These are phyloP conservation scores for Onygenales sp. DNA, from an alignment of 2,329 filamentous ascomycete species.

Conservation along the genomic window DNA sequence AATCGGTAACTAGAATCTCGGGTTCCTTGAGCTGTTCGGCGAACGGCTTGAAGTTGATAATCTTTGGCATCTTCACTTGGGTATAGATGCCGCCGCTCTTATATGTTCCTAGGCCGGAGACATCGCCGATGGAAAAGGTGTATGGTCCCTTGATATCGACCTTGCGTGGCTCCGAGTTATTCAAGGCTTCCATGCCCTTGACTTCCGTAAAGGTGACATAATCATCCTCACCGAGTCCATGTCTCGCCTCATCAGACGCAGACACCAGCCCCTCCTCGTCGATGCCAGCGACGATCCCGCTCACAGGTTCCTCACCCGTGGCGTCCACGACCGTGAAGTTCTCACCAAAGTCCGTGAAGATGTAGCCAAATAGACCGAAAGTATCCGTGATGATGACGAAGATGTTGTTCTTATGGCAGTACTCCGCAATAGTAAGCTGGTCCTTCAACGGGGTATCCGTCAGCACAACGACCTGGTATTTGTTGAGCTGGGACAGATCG, in stretches of 20 bases:
- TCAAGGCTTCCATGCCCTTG: conserved; percentile 83
- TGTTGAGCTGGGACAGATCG: conserved; percentile 72
- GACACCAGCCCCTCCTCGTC: conserved; percentile 86
- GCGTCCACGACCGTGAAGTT: conserved; percentile 85
- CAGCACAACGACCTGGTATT: conserved; percentile 86
- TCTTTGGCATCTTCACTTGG: conserved; percentile 98
- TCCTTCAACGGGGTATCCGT: conserved; percentile 73
- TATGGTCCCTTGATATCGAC: conserved; percentile 92
- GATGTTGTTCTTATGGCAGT: conserved; percentile 88
- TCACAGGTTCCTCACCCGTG: conserved; percentile 79
- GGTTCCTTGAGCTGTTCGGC: conserved; percentile 72
- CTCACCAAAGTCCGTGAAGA: conserved; percentile 96
- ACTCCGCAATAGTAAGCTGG: conserved; percentile 79
- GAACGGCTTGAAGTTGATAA: conserved; percentile 78
- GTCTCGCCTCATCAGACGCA: conserved; percentile 84
- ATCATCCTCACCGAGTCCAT: conserved; percentile 92
- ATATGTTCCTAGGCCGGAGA: conserved; percentile 79
- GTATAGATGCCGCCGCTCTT: conserved; percentile 79
- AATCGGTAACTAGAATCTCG: conserved; percentile 86
- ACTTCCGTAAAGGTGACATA: conserved; percentile 92
- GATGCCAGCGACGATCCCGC: conserved; percentile 82
- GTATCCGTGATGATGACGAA: conserved; percentile 82
- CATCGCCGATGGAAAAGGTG: conserved; percentile 93
- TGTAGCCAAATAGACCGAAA: conserved; percentile 85
- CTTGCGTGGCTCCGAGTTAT: conserved; percentile 75